Percentiles rank a stretch among this genome's conserved stretches.
These are phyloP conservation scores for Arachis monticola DNA, from an alignment of 331 rosid genomes.

Conservation along the genomic window DNA sequence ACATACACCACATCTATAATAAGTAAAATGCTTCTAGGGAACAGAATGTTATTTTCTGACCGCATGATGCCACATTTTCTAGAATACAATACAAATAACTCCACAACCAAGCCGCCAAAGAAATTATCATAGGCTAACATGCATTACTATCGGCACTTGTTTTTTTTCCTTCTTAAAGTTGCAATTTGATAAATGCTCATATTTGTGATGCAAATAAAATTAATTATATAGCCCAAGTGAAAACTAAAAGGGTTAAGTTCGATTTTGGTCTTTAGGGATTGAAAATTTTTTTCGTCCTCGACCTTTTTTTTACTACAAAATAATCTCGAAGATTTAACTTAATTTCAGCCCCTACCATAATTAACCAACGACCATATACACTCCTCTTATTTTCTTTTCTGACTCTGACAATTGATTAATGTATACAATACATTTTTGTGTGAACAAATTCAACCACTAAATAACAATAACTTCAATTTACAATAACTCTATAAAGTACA, in stretches of 20 bases:
- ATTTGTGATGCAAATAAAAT: conserved; percentile 3
- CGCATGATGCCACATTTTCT: conserved; percentile 2
- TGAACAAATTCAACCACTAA: no score
- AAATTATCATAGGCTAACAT: not conserved
- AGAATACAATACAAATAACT: not conserved
- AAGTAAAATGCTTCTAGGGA: conserved; percentile 3
- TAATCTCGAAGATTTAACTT: no score
- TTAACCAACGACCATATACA: not conserved
- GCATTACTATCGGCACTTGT: not conserved
- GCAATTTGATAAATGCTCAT: conserved; percentile 8
- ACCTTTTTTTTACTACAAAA: no score
- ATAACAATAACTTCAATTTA: no score
- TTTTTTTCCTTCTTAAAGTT: not conserved
- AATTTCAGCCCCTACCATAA: no score
- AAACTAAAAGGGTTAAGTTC: not conserved
- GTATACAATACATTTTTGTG: no score
- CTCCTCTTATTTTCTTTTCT: not conserved
- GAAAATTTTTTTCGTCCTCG: no score
- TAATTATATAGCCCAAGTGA: not conserved
- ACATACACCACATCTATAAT: not conserved
- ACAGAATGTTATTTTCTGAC: not conserved
- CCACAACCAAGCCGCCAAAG: conserved; percentile 5
- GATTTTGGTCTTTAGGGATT: no score
- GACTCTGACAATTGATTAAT: no score
- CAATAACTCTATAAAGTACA: no score